Evolutionary conservation across 164 flowering plant species (phyloP), one percentile per base, ranked within the genome.

Genomic region (Berberis vulgaris): DNA sequence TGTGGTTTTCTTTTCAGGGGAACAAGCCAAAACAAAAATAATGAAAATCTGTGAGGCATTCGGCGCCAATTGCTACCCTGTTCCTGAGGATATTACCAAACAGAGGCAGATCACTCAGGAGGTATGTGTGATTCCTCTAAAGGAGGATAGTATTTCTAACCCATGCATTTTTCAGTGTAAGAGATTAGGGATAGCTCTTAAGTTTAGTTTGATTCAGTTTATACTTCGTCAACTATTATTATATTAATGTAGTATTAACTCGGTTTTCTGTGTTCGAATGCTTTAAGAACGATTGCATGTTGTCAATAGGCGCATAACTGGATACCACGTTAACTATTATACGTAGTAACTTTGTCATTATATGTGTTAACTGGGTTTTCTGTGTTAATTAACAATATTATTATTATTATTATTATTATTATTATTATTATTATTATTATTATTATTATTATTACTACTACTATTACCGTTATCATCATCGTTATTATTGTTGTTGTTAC

Each of bases 1-100:
- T 79, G 96, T 95, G 57, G 93, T 91, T 40, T 89, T 86, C 82
- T 95, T 95, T 78, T 95, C 99, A 0, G 99, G 99, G 59, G 96
- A 87, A 80, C 99, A 89, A 70, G 97, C 99, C 67, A 89, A 78
- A 71, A 80, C 82, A 61, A 95, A 95, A 80, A 84, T 95, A 69
- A 73, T 87, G 66, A 91, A 86, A 84, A 91, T 95, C 49, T 95
- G 99, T 82, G 97, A 91, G 75, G 96, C 99, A 60, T 95, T 91
- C 84, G 90, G 96, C 64, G 97, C 99, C 72, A 89, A 85, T 79
- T 95, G 97, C 80, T 95, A 95, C 72, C 96, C 97, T 76, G 96
- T 91, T 64, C 97, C 97, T 45, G 97, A 95, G 74, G 96, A 91
- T 65, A 65, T 77, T 43, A 85, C 83, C 44, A 86, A 89, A 68